Percentiles rank a stretch among this genome's conserved stretches.
Evolutionary conservation across 768 basidiomycete genomes (phyloP).

Genomic region (Leucosporidium yakuticum): DNA sequence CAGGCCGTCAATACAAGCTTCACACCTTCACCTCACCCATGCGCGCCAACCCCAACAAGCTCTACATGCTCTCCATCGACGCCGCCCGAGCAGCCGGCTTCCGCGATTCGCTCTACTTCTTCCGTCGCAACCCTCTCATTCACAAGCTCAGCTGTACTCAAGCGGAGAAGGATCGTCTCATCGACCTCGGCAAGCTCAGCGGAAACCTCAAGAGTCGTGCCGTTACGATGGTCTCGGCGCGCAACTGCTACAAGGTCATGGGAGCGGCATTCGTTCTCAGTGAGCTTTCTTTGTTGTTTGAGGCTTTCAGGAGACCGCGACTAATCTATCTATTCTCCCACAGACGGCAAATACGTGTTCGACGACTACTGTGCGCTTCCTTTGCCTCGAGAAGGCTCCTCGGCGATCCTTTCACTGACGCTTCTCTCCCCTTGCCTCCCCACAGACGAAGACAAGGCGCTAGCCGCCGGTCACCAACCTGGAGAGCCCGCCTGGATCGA

Average conservation of each 20-base stretch:
- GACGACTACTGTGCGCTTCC: conserved; percentile 71
- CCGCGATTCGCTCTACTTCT: conserved; percentile 96
- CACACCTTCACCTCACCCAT: conserved; percentile 79
- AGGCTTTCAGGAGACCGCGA: not conserved
- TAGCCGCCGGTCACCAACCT: conserved; percentile 71
- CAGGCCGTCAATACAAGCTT: conserved; percentile 77
- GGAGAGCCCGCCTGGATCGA: conserved; percentile 78
- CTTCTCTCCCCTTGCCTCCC: not conserved
- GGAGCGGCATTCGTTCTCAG: conserved; percentile 84
- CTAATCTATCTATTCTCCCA: not conserved
- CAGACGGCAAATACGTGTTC: conserved; percentile 84
- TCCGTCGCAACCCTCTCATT: conserved; percentile 81
- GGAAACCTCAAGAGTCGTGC: conserved; percentile 82
- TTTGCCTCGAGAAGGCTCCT: not conserved
- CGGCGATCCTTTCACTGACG: not conserved
- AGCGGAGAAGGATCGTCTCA: conserved; percentile 85
- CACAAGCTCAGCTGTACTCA: conserved; percentile 86
- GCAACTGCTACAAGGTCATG: conserved; percentile 89
- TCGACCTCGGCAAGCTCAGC: conserved; percentile 77
- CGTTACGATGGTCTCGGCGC: conserved; percentile 85
- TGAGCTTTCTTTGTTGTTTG: conserved; percentile 44
- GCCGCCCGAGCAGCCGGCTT: conserved; percentile 93
- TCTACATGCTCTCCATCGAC: conserved; percentile 95
- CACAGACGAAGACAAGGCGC: conserved; percentile 68
- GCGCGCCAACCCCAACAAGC: conserved; percentile 65